These are phyloP conservation scores for Xylariaceae sp. DNA, from an alignment of 2,329 filamentous ascomycete species.

Conservation along the genomic window DNA sequence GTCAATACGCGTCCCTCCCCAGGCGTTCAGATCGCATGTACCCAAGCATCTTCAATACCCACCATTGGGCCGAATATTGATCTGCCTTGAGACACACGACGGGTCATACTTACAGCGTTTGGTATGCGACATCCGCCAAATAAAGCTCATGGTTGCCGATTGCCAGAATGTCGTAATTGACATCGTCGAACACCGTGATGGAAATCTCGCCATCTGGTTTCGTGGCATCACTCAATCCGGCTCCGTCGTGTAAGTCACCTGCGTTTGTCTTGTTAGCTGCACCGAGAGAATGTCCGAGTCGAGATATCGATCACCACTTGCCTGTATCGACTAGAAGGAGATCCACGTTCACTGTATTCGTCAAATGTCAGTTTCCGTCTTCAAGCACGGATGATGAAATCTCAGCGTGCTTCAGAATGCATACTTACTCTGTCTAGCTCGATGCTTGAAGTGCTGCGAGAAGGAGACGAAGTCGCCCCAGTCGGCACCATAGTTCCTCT, in stretches of 20 bases:
- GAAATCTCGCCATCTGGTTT: conserved; percentile 50
- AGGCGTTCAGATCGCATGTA: neutral
- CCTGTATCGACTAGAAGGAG: conserved; percentile 56
- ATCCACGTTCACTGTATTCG: conserved; percentile 45
- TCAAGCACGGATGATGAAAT: neutral
- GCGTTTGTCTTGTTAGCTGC: neutral
- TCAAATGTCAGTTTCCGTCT: neutral
- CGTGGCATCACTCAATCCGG: conserved; percentile 57
- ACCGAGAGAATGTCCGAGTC: too few relatives aligned
- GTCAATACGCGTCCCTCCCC: neutral
- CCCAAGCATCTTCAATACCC: neutral
- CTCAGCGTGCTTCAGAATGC: neutral
- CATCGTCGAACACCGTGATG: conserved; percentile 40
- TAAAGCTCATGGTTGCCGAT: conserved; percentile 59
- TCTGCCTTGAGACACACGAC: neutral
- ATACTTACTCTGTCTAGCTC: conserved; percentile 39
- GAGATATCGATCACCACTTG: conserved; percentile 17
- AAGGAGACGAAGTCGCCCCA: conserved; percentile 63
- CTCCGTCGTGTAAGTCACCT: conserved; percentile 60
- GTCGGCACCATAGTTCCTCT: conserved; percentile 59
- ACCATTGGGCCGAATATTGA: neutral
- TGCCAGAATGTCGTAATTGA: conserved; percentile 39
- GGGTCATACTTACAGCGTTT: conserved; percentile 40
- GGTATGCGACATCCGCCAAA: conserved; percentile 54
- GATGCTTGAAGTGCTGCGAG: conserved; percentile 53